Base-by-base conservation (phyloP, 805 yeast genomes). In the Tetrapisispora phaffii region DNA sequence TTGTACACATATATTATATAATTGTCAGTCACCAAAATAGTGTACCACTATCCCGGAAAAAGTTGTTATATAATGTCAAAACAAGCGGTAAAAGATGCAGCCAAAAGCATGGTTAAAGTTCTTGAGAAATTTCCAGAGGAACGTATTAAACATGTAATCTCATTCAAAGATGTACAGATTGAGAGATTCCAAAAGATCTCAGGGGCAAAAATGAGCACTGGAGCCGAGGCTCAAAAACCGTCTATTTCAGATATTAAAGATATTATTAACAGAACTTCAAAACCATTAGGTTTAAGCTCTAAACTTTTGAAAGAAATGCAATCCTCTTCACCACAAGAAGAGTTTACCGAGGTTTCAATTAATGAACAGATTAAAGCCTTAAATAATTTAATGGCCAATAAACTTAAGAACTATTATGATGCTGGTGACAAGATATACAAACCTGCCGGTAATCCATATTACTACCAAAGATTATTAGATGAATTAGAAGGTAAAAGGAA, bases 381-480 rank as follows among this genome's bases (percentile, higher is more conserved):
- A 44, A 69, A 79, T 39, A 76, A 74, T 51, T 62, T 82, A 47
- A 72, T 73, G 46, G 74, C 72, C 45, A 80, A 80, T 58, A 79
- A 80, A 56, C 80, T 80, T 69, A 72, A 70, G 54, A 74, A 75
- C 47, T 77, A 77, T 56, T 85, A 84, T 59, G 69, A 74, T 49
- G 73, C 79, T 31, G 80, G 80, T 45, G 82, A 78, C 37, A 82
- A 82, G 58, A 64, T 88, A 51, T 64, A 77, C 55, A 71, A 64
- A 52, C 97, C 97, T n/a, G 80, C 81, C 56, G 96, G 96, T 1
- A 85, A 86, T 63, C 87, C 95, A 2, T 63, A 72, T 39, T 88
- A 88, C 59, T 88, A 88, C 57, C 75, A 72, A 34, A 73, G 93
- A 56, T 70, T 88, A 44, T 52, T 82, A 64, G 71, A 73, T 23